Conservation (phyloP, 2,329 filamentous ascomycete genomes). For the Pyrenochaeta sp. region DNA sequence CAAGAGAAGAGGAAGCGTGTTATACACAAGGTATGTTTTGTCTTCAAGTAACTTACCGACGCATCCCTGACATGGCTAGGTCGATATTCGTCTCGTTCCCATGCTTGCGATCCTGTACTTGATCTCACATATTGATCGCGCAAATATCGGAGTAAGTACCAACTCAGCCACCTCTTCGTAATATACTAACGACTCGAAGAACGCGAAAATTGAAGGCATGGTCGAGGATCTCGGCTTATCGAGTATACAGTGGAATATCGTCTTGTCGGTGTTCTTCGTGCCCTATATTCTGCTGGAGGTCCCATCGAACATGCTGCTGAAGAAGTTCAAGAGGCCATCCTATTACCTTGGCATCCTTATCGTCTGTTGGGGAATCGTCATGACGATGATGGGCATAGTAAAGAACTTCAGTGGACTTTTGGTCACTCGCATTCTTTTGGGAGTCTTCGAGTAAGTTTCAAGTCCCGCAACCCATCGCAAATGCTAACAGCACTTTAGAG, state of each 20-base stretch:
- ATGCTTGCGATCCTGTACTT: slow-evolving; percentile 54
- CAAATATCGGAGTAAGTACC: slow-evolving; percentile 62
- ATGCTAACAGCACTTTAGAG: slow-evolving; percentile 19
- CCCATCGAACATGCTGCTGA: slow-evolving; percentile 55
- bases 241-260: slow-evolving; percentile 69
- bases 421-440: slow-evolving; percentile 27
- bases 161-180: too few species aligned
- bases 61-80: slow-evolving; percentile 5
- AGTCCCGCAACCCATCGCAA: background rate
- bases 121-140: slow-evolving; percentile 62
- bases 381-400: slow-evolving; percentile 35
- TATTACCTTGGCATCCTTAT: slow-evolving; percentile 42
- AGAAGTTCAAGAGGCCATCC: slow-evolving; percentile 36
- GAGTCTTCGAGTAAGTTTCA: slow-evolving; percentile 35
- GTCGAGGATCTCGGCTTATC: slow-evolving; percentile 27
- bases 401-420: slow-evolving; percentile 28
- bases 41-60: background rate
- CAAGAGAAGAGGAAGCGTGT: slow-evolving; percentile 58
- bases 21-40: slow-evolving; percentile 24
- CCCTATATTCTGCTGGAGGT: slow-evolving; percentile 48
- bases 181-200: too few species aligned
- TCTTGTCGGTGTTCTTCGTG: slow-evolving; percentile 67
- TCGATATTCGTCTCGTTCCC: slow-evolving; percentile 42
- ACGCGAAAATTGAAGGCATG: slow-evolving; percentile 50
- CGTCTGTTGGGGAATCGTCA: slow-evolving; percentile 31